These are phyloP conservation scores for Quercus lobata DNA, from an alignment of 331 rosid genomes.

Conservation along the genomic window DNA sequence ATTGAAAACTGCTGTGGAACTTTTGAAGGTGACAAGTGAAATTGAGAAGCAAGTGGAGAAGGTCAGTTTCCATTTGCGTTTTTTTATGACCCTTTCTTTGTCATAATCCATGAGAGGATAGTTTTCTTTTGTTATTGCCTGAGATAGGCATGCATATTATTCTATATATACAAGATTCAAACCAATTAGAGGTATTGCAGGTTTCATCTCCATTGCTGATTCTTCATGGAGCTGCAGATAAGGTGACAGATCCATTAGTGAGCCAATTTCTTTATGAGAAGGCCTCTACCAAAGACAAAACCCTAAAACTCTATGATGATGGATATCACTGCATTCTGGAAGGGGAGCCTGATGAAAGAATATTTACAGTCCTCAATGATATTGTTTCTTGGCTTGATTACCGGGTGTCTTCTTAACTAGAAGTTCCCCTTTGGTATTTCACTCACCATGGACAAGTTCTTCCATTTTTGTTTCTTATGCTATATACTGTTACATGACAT, in stretches of 20 bases:
- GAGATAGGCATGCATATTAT: background rate
- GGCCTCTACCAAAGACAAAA: conserved; percentile 72
- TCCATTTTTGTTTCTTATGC: background rate
- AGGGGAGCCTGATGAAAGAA: conserved; percentile 85
- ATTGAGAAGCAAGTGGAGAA: conserved; percentile 59
- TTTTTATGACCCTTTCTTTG: background rate
- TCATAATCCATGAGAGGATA: background rate
- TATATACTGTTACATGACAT: background rate
- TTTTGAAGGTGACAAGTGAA: conserved; percentile 50
- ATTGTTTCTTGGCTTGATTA: conserved; percentile 70
- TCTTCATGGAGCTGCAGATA: conserved; percentile 88
- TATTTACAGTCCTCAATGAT: conserved; percentile 54
- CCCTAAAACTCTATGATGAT: conserved; percentile 56
- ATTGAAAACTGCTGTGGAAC: conserved; percentile 75
- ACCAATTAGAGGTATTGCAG: conserved; percentile 31
- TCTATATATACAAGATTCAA: background rate
- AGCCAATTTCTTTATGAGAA: conserved; percentile 77
- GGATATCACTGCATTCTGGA: conserved; percentile 80
- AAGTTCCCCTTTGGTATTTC: background rate
- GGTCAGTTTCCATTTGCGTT: conserved; percentile 37
- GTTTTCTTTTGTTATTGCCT: background rate
- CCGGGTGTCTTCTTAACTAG: conserved; percentile 32
- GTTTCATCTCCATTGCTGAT: conserved; percentile 70
- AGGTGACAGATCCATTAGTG: conserved; percentile 77
- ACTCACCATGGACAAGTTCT: background rate